phyloP scores from a whole-genome alignment of 805 yeast species.

The Henningerozyma blattae region DNA sequence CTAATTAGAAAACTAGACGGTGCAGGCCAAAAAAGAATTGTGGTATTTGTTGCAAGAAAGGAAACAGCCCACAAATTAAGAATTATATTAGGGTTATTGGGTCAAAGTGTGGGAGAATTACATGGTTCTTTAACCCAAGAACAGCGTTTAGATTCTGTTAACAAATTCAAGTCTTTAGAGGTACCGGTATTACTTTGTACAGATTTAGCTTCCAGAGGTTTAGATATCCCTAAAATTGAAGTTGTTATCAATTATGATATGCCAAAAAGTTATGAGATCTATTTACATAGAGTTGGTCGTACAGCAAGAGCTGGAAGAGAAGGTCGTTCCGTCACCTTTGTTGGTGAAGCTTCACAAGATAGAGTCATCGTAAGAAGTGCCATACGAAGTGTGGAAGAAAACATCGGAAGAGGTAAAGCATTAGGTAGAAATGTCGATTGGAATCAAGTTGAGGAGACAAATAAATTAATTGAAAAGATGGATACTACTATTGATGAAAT shows the following conservation, averaged over 20 bases:
- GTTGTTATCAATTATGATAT: slow-evolving; percentile 89
- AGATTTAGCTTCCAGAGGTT: slow-evolving; percentile 97
- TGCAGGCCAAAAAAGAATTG: slow-evolving; percentile 54
- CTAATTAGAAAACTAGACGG: slow-evolving; percentile 57
- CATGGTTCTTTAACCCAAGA: slow-evolving; percentile 84
- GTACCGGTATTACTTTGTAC: slow-evolving; percentile 92
- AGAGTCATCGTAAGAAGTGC: slow-evolving; percentile 87
- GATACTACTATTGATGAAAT: slow-evolving; percentile 58
- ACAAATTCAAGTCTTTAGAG: slow-evolving; percentile 65
- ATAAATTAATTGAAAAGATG: slow-evolving; percentile 49
- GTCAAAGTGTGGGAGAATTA: slow-evolving; percentile 65
- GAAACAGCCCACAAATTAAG: slow-evolving; percentile 83
- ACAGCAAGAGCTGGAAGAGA: slow-evolving; percentile 99
- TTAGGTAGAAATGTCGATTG: slow-evolving; percentile 90
- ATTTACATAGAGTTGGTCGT: slow-evolving; percentile 96
- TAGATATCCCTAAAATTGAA: slow-evolving; percentile 97
- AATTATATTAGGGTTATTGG: slow-evolving; percentile 60
- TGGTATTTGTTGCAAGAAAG: slow-evolving; percentile 86
- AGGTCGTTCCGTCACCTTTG: slow-evolving; percentile 87
- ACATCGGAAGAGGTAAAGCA: slow-evolving; percentile 37
- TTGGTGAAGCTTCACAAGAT: slow-evolving; percentile 83
- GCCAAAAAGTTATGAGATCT: slow-evolving; percentile 87
- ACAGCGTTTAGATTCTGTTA: slow-evolving; percentile 79
- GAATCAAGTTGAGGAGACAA: slow-evolving; percentile 64
- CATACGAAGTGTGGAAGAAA: slow-evolving; percentile 49